phyloP scores from a whole-genome alignment of 768 basidiomycete genomes.

The Amanita rimosa region DNA sequence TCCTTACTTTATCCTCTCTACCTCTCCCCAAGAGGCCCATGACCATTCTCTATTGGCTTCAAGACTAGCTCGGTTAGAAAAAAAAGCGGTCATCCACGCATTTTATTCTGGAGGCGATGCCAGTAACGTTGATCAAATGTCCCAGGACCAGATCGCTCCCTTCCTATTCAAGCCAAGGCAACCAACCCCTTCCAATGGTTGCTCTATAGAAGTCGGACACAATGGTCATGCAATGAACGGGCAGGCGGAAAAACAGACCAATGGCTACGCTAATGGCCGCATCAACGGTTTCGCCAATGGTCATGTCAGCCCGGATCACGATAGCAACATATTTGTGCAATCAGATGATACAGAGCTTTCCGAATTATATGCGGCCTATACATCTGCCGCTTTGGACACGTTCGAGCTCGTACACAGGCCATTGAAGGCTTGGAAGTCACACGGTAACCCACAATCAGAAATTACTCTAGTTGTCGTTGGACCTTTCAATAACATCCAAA shows the following conservation, averaged over 20 bases:
- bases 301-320: background rate
- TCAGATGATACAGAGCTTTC: slow-evolving; percentile 16
- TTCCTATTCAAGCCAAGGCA: slow-evolving; percentile 45
- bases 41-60: slow-evolving; percentile 86
- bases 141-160: slow-evolving; percentile 45
- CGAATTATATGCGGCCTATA: slow-evolving; percentile 46
- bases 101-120: slow-evolving; percentile 43
- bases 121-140: slow-evolving; percentile 35
- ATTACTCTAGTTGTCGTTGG: slow-evolving; percentile 71
- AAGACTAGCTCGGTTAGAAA: slow-evolving; percentile 58
- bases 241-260: slow-evolving; percentile 14
- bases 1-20: slow-evolving; percentile 75
- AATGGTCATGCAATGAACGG: slow-evolving; percentile 14
- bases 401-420: slow-evolving; percentile 51
- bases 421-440: slow-evolving; percentile 39
- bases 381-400: slow-evolving; percentile 56
- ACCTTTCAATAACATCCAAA: slow-evolving; percentile 34
- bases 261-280: slow-evolving; percentile 9
- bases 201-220: background rate
- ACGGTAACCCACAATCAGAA: slow-evolving; percentile 44
- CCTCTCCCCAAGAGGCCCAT: slow-evolving; percentile 70
- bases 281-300: slow-evolving; percentile 13
- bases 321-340: background rate
- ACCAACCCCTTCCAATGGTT: slow-evolving; percentile 21
- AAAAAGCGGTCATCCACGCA: slow-evolving; percentile 75